A percentile compares a stretch with the other conserved stretches of the same genome.
phyloP scores from a whole-genome alignment of 2,329 filamentous ascomycete genomes.

The Fusarium ambrosium region DNA sequence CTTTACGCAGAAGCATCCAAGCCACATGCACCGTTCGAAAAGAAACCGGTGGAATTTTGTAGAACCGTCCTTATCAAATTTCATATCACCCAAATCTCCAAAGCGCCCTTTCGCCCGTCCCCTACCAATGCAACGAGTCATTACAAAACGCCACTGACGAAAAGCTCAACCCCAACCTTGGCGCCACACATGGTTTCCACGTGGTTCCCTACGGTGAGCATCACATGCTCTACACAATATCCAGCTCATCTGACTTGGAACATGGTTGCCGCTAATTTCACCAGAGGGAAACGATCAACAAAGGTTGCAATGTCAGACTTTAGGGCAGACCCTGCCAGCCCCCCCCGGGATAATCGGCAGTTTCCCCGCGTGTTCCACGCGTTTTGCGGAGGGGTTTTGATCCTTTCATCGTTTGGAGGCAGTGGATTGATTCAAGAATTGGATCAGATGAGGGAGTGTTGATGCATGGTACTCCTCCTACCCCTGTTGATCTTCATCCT shows the following conservation, averaged over 20 bases:
- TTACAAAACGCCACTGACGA: neutral
- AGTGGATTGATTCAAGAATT: neutral
- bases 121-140: neutral
- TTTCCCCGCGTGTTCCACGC: neutral
- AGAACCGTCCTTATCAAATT: neutral
- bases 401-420: neutral
- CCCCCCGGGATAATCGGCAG: neutral
- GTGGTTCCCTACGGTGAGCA: neutral
- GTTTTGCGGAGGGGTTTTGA: neutral
- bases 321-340: neutral
- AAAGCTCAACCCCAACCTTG: neutral
- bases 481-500: neutral
- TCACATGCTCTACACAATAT: neutral
- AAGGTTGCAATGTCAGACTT: neutral
- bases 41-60: too few species aligned
- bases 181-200: conserved; percentile 1
- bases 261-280: neutral
- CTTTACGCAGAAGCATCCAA: neutral
- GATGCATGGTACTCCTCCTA: neutral
- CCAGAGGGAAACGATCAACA: neutral
- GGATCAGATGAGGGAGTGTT: neutral
- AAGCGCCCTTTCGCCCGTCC: neutral
- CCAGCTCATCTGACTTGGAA: neutral
- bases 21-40: neutral
- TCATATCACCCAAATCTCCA: neutral